These are phyloP conservation scores for Eutreptiella sp. DNA, from an alignment of 208 protist genomes.

Conservation along the genomic window DNA sequence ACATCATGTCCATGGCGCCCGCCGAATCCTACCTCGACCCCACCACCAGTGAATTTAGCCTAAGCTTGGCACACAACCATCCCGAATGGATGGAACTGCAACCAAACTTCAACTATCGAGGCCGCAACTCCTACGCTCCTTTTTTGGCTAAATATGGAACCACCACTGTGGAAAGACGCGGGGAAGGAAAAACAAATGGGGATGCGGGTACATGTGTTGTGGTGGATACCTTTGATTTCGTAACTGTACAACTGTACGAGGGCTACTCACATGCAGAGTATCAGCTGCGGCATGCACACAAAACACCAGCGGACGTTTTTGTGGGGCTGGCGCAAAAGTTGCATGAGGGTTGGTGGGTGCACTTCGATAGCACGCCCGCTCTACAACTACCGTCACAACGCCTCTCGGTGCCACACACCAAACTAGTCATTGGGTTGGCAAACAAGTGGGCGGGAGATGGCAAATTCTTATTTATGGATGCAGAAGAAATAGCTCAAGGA, in stretches of 20 bases:
- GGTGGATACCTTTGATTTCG: constrained; percentile 15
- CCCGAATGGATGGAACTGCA: background rate
- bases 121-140: constrained; percentile 14
- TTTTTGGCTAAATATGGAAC: constrained; percentile 3
- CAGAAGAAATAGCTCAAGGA: too few species aligned
- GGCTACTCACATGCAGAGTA: constrained; percentile 4
- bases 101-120: constrained; percentile 5
- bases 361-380: background rate
- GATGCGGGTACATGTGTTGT: too few species aligned
- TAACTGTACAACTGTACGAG: constrained; percentile 17
- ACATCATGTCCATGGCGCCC: constrained; percentile 7
- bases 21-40: constrained; percentile 2
- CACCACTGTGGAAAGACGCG: too few species aligned
- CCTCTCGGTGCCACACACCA: background rate
- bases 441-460: constrained; percentile 21
- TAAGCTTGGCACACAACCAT: constrained; percentile 3
- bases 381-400: background rate
- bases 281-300: background rate
- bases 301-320: background rate
- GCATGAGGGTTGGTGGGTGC: background rate
- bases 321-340: background rate
- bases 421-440: constrained; percentile 3
- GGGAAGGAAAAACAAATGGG: too few species aligned
- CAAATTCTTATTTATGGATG: too few species aligned
- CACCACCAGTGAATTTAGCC: constrained; percentile 1